phyloP scores from a whole-genome alignment of 2,329 filamentous ascomycete genomes.

The Pseudopyricularia javanii region DNA sequence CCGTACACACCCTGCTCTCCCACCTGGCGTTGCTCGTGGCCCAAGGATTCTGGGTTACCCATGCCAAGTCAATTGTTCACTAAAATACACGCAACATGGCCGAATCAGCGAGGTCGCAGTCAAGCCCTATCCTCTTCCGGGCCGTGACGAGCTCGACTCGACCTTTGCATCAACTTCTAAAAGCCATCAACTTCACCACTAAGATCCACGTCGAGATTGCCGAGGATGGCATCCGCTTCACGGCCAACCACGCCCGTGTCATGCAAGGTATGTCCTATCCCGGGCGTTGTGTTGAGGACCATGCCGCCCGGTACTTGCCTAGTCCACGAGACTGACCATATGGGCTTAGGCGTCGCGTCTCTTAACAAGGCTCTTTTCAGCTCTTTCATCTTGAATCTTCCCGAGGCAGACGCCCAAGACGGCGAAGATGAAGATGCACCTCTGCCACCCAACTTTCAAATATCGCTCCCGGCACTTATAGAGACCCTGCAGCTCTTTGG shows the following conservation, averaged over 20 bases:
- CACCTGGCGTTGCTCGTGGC: too few species aligned
- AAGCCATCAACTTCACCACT: constrained; percentile 46
- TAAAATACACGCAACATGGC: neutral
- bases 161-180: constrained; percentile 53
- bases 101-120: neutral
- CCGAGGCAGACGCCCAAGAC: constrained; percentile 7
- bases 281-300: neutral
- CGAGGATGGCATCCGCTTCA: constrained; percentile 74
- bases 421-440: constrained; percentile 24
- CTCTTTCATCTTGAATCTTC: constrained; percentile 59
- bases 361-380: constrained; percentile 84
- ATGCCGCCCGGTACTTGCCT: neutral
- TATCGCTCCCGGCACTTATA: constrained; percentile 75
- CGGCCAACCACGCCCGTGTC: constrained; percentile 75
- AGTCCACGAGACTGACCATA: neutral
- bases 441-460: constrained; percentile 62
- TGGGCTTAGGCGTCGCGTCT: constrained; percentile 54
- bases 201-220: constrained; percentile 61
- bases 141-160: constrained; percentile 69
- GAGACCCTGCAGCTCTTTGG: constrained; percentile 95
- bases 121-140: constrained; percentile 46
- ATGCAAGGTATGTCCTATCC: constrained; percentile 61
- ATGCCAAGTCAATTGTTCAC: neutral
- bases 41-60: too few species aligned
- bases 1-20: neutral